phyloP scores from a whole-genome alignment of 768 basidiomycete species.

The Arthromyces matolae region DNA sequence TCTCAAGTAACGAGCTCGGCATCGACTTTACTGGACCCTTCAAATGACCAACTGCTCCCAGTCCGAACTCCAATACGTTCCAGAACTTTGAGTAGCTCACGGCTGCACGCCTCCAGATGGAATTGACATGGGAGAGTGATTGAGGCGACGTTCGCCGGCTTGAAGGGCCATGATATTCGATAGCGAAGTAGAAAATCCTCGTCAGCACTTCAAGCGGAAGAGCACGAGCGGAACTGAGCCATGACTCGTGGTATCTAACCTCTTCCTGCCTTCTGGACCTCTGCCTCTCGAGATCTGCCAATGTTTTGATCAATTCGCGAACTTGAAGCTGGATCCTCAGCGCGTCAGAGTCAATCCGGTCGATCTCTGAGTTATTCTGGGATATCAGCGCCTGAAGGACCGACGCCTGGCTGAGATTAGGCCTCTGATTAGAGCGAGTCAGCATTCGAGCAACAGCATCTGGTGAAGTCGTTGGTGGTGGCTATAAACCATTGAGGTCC shows the following conservation, averaged over 20 bases:
- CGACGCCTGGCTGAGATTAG: background rate
- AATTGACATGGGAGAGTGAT: conserved; percentile 2
- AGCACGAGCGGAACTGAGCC: background rate
- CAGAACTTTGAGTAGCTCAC: conserved; percentile 1
- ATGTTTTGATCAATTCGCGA: background rate
- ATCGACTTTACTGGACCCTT: no score
- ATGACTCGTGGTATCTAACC: background rate
- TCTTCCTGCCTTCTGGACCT: background rate
- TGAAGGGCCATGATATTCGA: background rate
- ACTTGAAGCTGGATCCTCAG: conserved; percentile 4
- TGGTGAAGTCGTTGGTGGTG: background rate
- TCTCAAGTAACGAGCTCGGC: background rate
- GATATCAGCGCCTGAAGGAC: background rate
- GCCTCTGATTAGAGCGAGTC: conserved; percentile 1
- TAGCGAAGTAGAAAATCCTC: background rate
- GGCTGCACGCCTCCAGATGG: conserved; percentile 1
- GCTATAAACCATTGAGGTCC: no score
- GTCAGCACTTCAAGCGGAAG: conserved; percentile 4
- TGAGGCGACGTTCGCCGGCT: background rate
- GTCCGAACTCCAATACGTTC: background rate
- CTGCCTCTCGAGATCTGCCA: background rate
- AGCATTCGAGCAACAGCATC: background rate
- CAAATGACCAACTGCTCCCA: no score
- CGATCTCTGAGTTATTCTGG: background rate
- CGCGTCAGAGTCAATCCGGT: background rate